Evolutionary conservation across 495 filamentous ascomycete species (phyloP).

Genomic region (Tuber aestivum): DNA sequence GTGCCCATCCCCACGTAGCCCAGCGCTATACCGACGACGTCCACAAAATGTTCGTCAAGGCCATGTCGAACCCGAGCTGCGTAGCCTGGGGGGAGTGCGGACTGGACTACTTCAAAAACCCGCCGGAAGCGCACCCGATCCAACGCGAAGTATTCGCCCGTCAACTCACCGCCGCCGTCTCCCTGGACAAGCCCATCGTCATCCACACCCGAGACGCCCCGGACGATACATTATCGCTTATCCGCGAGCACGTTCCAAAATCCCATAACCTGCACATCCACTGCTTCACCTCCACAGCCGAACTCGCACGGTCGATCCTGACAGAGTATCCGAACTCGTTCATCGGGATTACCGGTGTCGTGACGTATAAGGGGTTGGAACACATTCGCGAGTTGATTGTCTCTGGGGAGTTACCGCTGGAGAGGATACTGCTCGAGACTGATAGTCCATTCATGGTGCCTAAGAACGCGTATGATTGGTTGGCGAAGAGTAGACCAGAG

Average conservation of each 20-base stretch:
- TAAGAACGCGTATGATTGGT: constrained; percentile 23
- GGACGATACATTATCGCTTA: constrained; percentile 24
- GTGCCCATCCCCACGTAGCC: constrained; percentile 32
- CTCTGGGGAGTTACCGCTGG: constrained; percentile 26
- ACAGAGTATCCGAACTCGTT: constrained; percentile 28
- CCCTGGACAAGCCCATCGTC: constrained; percentile 26
- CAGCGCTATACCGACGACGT: constrained; percentile 25
- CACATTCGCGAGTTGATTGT: constrained; percentile 13
- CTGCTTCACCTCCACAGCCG: constrained; percentile 30
- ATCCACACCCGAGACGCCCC: constrained; percentile 35
- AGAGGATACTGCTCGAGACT: constrained; percentile 32
- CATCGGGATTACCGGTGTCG: constrained; percentile 34
- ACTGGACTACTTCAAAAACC: constrained; percentile 35
- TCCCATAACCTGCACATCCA: constrained; percentile 34
- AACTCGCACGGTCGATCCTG: constrained; percentile 21
- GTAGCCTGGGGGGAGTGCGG: constrained; percentile 52
- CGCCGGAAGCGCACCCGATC: constrained; percentile 7
- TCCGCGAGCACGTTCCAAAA: constrained; percentile 24
- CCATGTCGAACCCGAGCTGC: constrained; percentile 56
- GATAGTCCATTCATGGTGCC: constrained; percentile 37
- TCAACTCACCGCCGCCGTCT: constrained; percentile 30
- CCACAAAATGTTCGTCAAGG: constrained; percentile 16
- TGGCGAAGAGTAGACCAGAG: constrained; percentile 4
- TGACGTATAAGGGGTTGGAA: constrained; percentile 14
- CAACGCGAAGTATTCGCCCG: constrained; percentile 30